Evolutionary conservation across 768 basidiomycete species (phyloP), one percentile per base, ranked within the genome.

Genomic region (Termitomyces bulborhizus): DNA sequence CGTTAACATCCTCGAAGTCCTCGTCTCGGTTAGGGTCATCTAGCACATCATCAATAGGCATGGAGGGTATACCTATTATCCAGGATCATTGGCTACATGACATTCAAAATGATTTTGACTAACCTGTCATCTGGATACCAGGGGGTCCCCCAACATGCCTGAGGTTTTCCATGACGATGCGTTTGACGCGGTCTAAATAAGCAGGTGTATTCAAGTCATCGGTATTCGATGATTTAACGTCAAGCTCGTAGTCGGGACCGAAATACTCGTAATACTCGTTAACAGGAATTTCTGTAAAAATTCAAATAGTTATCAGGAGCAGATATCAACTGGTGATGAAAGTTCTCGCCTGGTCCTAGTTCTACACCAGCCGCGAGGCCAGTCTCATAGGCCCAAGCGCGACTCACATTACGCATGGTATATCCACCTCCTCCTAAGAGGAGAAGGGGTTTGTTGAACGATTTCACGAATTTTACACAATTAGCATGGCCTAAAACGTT

Each of bases 211-310:
- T 99, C 73, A 96, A 74, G 66, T 99, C 96, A 61, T 97, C 94
- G 57, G 93, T 89, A 67, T 98, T 99, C 12, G 92, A 94, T 12
- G 93, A 75, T 63, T 88, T 91, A 29, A 99, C 97, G 66, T 99
- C 93, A 32, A 99, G 80, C 67, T 94, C 84, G 65, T 98, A 98
- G 64, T 96, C 93, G 3, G 97, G 97, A 0, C 97, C 97, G 69
- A 98, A 98, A 70, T 98, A 98, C 66, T 98, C 96, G 66, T 95
- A 98, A 72, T 98, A 99, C 72, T 99, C 97, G 65, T 98, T 99
- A 60, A 95, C 88, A 2, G 97, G 97, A 52, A 99, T 96, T 66
- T 92, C 96, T 55, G 18, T 8, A 42, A 3, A 8, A 29, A 41
- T 3, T 29, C 47, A 24, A 21, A 39, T 37, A 36, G n/a, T 50